phyloP scores from a whole-genome alignment of 129 eudicot species.

The Heracleum sosnowskyi region DNA sequence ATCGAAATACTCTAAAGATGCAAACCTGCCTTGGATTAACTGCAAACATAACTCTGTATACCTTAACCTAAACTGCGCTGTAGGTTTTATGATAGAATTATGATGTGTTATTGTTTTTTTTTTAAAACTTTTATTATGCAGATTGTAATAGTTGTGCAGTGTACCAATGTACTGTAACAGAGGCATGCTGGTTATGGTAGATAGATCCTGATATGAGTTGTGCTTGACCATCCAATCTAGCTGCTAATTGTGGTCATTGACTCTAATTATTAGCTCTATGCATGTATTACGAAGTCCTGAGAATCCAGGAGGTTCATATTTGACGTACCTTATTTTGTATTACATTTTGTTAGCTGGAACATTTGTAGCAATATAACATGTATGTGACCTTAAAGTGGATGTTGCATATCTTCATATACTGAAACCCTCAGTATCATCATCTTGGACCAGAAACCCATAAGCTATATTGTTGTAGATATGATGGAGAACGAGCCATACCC shows the following conservation, averaged over 20 bases:
- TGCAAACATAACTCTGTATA: slow-evolving; percentile 2
- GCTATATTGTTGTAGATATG: background rate
- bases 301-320: background rate
- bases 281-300: background rate
- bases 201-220: background rate
- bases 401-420: background rate
- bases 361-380: background rate
- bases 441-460: background rate
- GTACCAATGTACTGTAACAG: background rate
- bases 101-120: background rate
- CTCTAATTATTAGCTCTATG: background rate
- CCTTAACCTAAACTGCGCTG: background rate
- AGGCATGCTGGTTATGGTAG: background rate
- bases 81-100: background rate
- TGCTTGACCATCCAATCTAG: background rate
- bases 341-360: background rate
- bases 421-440: background rate
- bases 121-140: background rate
- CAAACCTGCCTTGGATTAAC: background rate
- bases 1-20: background rate
- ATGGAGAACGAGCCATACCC: background rate
- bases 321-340: background rate
- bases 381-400: background rate
- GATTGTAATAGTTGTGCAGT: background rate
- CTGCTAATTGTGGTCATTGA: background rate